These are phyloP conservation scores for Garcia nutans DNA, from an alignment of 345 rosid species.

Conservation along the genomic window DNA sequence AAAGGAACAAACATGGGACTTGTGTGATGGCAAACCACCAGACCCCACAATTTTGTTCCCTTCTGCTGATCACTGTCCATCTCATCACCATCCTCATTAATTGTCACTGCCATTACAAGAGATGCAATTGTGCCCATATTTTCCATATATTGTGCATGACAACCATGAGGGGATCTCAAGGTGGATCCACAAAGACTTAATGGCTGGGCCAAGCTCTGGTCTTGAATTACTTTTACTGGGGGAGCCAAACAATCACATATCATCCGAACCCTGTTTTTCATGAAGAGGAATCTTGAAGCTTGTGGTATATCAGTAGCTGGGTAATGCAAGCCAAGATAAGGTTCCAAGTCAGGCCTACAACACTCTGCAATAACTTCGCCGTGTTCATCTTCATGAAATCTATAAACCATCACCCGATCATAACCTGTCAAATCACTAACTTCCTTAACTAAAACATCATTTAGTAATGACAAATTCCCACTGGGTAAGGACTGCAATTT, in stretches of 20 bases:
- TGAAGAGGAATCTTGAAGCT: constrained; percentile 79
- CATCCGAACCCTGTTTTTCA: constrained; percentile 85
- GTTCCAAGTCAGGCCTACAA: constrained; percentile 49
- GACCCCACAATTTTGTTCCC: constrained; percentile 71
- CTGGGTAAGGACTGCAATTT: constrained; percentile 74
- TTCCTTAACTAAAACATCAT: constrained; percentile 73
- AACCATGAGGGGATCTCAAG: constrained; percentile 82
- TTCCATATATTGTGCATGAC: constrained; percentile 80
- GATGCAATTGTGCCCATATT: constrained; percentile 85
- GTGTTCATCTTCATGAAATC: constrained; percentile 85
- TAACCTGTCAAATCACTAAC: constrained; percentile 74
- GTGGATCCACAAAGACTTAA: constrained; percentile 75
- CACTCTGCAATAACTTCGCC: constrained; percentile 86
- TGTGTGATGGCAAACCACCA: constrained; percentile 88
- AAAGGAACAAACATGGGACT: constrained; percentile 73
- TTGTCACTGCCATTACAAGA: constrained; percentile 81
- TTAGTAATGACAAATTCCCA: constrained; percentile 51
- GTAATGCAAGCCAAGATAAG: constrained; percentile 78
- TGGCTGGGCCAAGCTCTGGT: constrained; percentile 56
- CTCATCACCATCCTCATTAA: constrained; percentile 57
- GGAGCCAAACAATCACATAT: constrained; percentile 67
- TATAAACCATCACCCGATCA: constrained; percentile 85
- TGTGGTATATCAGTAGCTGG: constrained; percentile 91
- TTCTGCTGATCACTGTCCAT: constrained; percentile 40
- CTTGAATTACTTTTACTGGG: constrained; percentile 68